Evolutionary conservation across 306 rosid genomes (phyloP).

Genomic region (barrel medic (Medicago truncatula)): DNA sequence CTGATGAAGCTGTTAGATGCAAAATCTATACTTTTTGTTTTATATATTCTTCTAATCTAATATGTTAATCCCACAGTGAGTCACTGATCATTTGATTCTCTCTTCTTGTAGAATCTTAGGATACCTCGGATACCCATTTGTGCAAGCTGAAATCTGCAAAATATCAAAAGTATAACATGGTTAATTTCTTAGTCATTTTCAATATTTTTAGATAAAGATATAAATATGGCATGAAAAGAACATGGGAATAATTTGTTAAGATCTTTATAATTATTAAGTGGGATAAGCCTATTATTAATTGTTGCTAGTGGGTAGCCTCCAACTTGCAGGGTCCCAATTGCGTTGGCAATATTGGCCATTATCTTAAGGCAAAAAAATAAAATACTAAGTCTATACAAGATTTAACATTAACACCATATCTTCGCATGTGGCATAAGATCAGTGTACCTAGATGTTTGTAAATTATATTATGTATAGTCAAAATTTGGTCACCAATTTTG

Average conservation of each 20-base stretch:
- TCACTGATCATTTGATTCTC: constrained; percentile 56
- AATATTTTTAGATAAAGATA: constrained; percentile 2
- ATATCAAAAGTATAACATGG: constrained; percentile 31
- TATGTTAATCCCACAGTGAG: background rate
- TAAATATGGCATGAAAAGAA: constrained; percentile 15
- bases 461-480: constrained; percentile 21
- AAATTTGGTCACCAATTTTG: constrained; percentile 37
- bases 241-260: constrained; percentile 14
- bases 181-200: constrained; percentile 24
- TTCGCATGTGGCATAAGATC: constrained; percentile 46
- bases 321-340: constrained; percentile 34
- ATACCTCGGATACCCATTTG: constrained; percentile 78
- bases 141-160: constrained; percentile 88
- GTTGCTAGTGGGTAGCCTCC: constrained; percentile 37
- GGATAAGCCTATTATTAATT: constrained; percentile 31
- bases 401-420: constrained; percentile 6
- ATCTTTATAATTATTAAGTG: constrained; percentile 11
- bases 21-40: constrained; percentile 28
- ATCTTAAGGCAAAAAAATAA: background rate
- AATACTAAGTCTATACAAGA: background rate
- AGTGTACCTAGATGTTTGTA: constrained; percentile 28
- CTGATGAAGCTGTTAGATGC: constrained; percentile 40
- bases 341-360: constrained; percentile 22
- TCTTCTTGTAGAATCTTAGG: constrained; percentile 72
- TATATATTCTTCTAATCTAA: constrained; percentile 22